Conservation (phyloP, 495 filamentous ascomycete species). For the Hapsidospora chrysogenum region DNA sequence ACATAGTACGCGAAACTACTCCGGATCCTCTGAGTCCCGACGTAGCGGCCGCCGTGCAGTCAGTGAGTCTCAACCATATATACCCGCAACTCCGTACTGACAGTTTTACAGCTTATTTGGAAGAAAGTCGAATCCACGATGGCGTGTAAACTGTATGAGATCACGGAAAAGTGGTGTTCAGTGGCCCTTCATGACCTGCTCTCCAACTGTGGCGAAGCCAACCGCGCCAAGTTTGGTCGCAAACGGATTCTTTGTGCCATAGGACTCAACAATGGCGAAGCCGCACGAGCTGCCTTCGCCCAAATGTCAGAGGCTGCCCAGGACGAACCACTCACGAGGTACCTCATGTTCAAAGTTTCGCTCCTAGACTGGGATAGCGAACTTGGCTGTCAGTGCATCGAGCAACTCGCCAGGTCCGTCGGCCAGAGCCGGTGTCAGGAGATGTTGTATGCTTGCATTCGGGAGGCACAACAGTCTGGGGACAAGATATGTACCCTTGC, state of each 20-base stretch:
- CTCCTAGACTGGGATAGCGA: slow-evolving; percentile 38
- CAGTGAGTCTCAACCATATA: slow-evolving; percentile 25
- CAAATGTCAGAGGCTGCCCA: slow-evolving; percentile 41
- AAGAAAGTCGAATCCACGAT: slow-evolving; percentile 48
- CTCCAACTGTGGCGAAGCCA: slow-evolving; percentile 40
- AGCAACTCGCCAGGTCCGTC: slow-evolving; percentile 12
- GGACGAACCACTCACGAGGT: slow-evolving; percentile 46
- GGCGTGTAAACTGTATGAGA: slow-evolving; percentile 30
- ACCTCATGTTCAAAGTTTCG: slow-evolving; percentile 60
- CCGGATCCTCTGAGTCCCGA: slow-evolving; percentile 26
- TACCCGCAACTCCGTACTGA: not conserved
- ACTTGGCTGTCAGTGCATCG: slow-evolving; percentile 25
- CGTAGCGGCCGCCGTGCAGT: slow-evolving; percentile 54
- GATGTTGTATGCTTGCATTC: slow-evolving; percentile 58
- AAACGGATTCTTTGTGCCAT: slow-evolving; percentile 55
- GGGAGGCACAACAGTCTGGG: slow-evolving; percentile 53
- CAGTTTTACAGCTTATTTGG: slow-evolving; percentile 47
- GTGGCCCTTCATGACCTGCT: slow-evolving; percentile 52
- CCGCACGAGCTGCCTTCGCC: slow-evolving; percentile 36
- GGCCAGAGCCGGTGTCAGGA: slow-evolving; percentile 10
- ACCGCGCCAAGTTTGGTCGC: slow-evolving; percentile 43
- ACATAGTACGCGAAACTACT: slow-evolving; percentile 8
- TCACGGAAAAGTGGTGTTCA: slow-evolving; percentile 53
- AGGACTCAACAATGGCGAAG: slow-evolving; percentile 30
- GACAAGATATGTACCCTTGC: slow-evolving; percentile 38